These are phyloP conservation scores for Hypsizygus marmoreus DNA, from an alignment of 768 basidiomycete species.

Conservation along the genomic window DNA sequence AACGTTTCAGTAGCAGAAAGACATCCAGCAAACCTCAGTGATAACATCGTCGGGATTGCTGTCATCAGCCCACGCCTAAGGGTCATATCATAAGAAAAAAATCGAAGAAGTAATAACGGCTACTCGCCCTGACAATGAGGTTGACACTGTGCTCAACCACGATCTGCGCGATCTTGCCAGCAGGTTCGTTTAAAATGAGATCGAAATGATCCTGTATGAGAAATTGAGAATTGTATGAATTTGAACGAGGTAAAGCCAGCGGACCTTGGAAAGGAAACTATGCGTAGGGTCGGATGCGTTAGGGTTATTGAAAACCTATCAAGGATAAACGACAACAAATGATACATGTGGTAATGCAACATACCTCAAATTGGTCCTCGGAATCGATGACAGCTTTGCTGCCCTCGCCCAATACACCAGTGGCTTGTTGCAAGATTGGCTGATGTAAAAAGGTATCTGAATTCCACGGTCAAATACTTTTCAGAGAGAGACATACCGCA, in stretches of 20 bases:
- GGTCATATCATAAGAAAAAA: neutral
- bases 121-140: conserved; percentile 51
- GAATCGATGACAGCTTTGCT: conserved; percentile 71
- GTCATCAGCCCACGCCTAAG: conserved; percentile 51
- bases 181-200: conserved; percentile 73
- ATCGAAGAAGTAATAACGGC: neutral
- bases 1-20: neutral
- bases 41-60: conserved; percentile 46
- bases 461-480: neutral
- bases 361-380: conserved; percentile 66
- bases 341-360: neutral
- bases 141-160: conserved; percentile 65
- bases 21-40: conserved; percentile 35
- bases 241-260: conserved; percentile 1
- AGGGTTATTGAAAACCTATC: conserved; percentile 66
- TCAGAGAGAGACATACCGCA: conserved; percentile 38
- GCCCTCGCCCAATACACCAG: conserved; percentile 56
- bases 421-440: conserved; percentile 64
- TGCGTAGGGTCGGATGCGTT: conserved; percentile 69
- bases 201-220: conserved; percentile 77
- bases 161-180: conserved; percentile 69
- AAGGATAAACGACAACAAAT: neutral
- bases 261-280: conserved; percentile 68
- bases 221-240: neutral
- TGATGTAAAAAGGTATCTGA: conserved; percentile 24